Conservation (phyloP, 148 eudicot species). For the Fallopia convolvulus region DNA sequence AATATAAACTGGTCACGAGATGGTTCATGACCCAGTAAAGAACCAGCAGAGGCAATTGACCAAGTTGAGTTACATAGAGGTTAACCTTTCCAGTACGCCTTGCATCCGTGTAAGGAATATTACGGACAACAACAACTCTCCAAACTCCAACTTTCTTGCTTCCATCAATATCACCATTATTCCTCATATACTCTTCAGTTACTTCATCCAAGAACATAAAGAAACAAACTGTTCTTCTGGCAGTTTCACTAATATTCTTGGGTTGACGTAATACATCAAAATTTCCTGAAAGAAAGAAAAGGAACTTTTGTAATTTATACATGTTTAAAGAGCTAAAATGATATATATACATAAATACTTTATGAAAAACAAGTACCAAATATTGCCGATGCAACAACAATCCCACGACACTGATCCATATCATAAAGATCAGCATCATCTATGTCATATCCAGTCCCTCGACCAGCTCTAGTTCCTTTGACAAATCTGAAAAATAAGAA, state of each 20-base stretch:
- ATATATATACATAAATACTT: neutral
- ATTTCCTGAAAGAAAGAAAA: conserved; percentile 43
- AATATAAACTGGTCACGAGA: neutral
- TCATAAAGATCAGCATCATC: conserved; percentile 73
- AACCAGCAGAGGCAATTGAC: neutral
- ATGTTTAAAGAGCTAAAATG: neutral
- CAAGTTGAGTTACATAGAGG: neutral
- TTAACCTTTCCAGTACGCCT: conserved; percentile 92
- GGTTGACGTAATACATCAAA: conserved; percentile 83
- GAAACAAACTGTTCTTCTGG: conserved; percentile 65
- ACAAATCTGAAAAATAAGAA: conserved; percentile 45
- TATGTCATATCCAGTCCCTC: conserved; percentile 77
- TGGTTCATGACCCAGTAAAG: neutral
- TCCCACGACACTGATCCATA: conserved; percentile 70
- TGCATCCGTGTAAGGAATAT: conserved; percentile 79
- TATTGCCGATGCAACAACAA: conserved; percentile 90
- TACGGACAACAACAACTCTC: conserved; percentile 77
- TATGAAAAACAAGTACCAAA: conserved; percentile 44
- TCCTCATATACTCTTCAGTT: conserved; percentile 64
- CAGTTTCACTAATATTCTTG: conserved; percentile 68
- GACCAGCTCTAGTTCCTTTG: conserved; percentile 79
- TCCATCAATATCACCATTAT: conserved; percentile 46
- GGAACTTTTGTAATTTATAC: neutral
- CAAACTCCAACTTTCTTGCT: conserved; percentile 61
- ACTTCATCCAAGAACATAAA: conserved; percentile 90